Base-by-base conservation (phyloP, 2,329 filamentous ascomycete genomes). In the Byssochlamys sp. region DNA sequence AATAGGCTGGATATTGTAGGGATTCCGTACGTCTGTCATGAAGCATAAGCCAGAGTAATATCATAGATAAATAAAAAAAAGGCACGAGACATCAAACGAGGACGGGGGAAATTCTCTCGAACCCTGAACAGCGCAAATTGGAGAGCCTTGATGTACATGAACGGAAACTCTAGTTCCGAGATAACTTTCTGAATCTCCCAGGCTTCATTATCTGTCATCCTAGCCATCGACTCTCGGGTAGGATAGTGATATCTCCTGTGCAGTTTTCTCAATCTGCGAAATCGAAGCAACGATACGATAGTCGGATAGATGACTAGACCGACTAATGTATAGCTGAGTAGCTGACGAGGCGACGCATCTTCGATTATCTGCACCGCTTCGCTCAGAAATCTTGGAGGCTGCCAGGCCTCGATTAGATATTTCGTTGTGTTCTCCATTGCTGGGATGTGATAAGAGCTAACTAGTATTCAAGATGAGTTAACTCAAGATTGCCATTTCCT, bases 71-170 rank as follows among this genome's bases (percentile, higher is more conserved):
- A n/a, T n/a, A n/a, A 5, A 45, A n/a, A 19, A n/a, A 4, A 45
- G 35, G 14, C 6, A 31, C 10, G 29, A 31, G 25, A 29, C 45
- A 29, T 31, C 26, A 45, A 26, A 14, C 24, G 25, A 10, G 11
- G 19, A 12, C n/a, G 28, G 28, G 14, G 7, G 0, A 31, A 1
- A 19, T 19, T 19, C 2, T 33, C 50, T 33, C 69, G 35, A 58
- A 80, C 80, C 70, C 79, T 80, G 66, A 85, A 84, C 4, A 86
- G 72, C 1, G 83, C 81, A 66, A 85, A 84, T 57, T 83, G 78
- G 4, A 84, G 68, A 1, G 80, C 74, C 54, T 78, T 81, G 11
- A 74, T 66, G 55, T 73, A 78, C 0, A 78, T 74, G 53, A 75
- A 77, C 0, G 83, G 83, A 60, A 86, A 86, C 62, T 86, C 83